A percentile compares a stretch with the other conserved stretches of the same genome.
phyloP scores from a whole-genome alignment of 257 asterid genomes.

The Gentiana macrophylla region DNA sequence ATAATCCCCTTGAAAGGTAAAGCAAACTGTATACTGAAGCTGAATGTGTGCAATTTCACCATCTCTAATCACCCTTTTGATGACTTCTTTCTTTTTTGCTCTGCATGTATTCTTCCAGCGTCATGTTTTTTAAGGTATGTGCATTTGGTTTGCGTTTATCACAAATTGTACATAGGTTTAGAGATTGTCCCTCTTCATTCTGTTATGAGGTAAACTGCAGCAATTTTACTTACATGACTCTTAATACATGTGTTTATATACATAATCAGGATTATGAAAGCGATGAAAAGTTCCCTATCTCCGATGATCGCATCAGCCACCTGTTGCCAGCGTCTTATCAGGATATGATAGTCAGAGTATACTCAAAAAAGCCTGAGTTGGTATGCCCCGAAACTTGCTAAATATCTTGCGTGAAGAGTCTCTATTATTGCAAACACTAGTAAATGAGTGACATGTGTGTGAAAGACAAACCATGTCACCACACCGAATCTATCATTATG shows the following conservation, averaged over 20 bases:
- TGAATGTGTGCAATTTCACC: neutral
- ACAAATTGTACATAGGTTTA: neutral
- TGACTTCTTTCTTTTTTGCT: constrained; percentile 11
- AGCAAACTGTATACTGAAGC: constrained; percentile 1
- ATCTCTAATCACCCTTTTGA: neutral
- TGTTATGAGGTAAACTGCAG: neutral
- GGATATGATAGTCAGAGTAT: constrained; percentile 92
- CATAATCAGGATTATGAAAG: constrained; percentile 62
- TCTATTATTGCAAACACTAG: no score
- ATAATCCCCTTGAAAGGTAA: constrained; percentile 87
- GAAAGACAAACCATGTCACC: no score
- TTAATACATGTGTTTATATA: no score
- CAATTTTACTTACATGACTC: constrained; percentile 7
- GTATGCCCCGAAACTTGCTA: constrained; percentile 18
- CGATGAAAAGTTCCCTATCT: constrained; percentile 54
- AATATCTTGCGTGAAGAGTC: no score
- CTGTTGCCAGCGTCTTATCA: constrained; percentile 76
- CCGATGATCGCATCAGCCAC: constrained; percentile 80
- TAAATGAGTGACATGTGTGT: no score
- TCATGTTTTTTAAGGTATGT: constrained; percentile 88
- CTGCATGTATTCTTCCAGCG: constrained; percentile 38
- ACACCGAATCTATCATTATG: no score
- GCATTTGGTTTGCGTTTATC: constrained; percentile 3
- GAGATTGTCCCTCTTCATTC: neutral
- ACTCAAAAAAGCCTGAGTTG: constrained; percentile 84